Evolutionary conservation across 371 early-diverging fungal species (phyloP).

Genomic region (Zancudomyces culisetae): DNA sequence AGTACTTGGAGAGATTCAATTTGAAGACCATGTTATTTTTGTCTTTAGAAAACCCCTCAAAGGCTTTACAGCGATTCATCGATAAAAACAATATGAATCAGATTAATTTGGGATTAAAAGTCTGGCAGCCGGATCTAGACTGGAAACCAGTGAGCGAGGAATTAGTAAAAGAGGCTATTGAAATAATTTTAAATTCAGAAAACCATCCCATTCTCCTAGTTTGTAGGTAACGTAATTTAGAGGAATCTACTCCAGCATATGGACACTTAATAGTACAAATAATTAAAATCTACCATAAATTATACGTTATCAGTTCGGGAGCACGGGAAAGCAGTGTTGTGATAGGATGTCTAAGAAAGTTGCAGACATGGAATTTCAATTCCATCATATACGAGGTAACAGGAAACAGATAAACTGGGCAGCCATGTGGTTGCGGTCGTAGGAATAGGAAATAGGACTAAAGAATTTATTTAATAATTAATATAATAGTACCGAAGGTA

Average conservation of each 20-base stretch:
- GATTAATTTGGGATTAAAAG: slow-evolving; percentile 47
- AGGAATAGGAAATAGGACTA: not conserved
- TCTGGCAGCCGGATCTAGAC: slow-evolving; percentile 31
- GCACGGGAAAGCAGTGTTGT: slow-evolving; percentile 58
- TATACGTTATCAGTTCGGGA: slow-evolving; percentile 37
- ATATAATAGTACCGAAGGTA: slow-evolving; percentile 59
- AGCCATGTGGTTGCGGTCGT: not conserved
- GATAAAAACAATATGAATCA: slow-evolving; percentile 55
- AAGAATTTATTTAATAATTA: not conserved
- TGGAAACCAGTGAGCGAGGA: slow-evolving; percentile 92
- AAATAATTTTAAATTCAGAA: slow-evolving; percentile 49
- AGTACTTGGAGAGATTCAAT: slow-evolving; percentile 54
- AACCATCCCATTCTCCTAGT: slow-evolving; percentile 74
- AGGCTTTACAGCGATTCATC: slow-evolving; percentile 52
- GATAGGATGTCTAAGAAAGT: slow-evolving; percentile 79
- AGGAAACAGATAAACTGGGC: not conserved
- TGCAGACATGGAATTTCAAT: slow-evolving; percentile 91
- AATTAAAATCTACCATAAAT: too few species aligned
- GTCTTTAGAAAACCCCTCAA: slow-evolving; percentile 66
- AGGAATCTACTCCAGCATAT: too few species aligned
- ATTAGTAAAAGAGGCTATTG: slow-evolving; percentile 77
- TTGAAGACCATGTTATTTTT: slow-evolving; percentile 66
- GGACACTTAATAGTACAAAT: too few species aligned
- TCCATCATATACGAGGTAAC: slow-evolving; percentile 47
- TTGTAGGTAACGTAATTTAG: slow-evolving; percentile 34